phyloP scores from a whole-genome alignment of 306 rosid genomes.

The Quercus wislizeni region DNA sequence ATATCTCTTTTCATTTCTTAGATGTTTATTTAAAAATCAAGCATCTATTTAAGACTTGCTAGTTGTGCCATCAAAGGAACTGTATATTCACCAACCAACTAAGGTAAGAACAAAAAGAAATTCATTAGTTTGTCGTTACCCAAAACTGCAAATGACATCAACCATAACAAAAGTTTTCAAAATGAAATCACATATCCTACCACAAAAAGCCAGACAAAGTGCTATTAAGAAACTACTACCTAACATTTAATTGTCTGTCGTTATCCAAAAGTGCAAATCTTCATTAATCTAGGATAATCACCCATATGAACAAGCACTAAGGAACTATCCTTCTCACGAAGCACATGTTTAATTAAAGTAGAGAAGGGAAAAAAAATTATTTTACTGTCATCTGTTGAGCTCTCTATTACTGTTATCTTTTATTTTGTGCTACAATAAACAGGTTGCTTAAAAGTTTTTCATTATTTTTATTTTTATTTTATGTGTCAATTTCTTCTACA shows the following conservation, averaged over 20 bases:
- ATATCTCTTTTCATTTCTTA: background rate
- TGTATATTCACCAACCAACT: background rate
- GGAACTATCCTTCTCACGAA: background rate
- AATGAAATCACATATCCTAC: background rate
- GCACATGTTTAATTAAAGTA: background rate
- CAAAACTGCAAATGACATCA: background rate
- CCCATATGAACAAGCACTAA: background rate
- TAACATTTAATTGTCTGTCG: background rate
- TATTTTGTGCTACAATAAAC: background rate
- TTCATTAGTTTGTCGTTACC: background rate
- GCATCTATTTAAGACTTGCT: background rate
- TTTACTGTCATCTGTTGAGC: background rate
- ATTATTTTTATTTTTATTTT: no score
- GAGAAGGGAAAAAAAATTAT: background rate
- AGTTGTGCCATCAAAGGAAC: background rate
- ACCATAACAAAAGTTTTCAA: background rate
- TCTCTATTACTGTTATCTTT: background rate
- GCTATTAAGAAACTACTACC: background rate
- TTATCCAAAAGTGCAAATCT: background rate
- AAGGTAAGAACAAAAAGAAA: background rate
- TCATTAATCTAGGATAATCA: background rate
- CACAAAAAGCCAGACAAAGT: background rate
- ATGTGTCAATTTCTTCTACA: background rate
- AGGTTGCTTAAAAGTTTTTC: background rate
- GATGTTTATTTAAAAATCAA: background rate